Conservation (phyloP, 1,284 basidiomycete genomes). For the Boletus albobrunnescens region DNA sequence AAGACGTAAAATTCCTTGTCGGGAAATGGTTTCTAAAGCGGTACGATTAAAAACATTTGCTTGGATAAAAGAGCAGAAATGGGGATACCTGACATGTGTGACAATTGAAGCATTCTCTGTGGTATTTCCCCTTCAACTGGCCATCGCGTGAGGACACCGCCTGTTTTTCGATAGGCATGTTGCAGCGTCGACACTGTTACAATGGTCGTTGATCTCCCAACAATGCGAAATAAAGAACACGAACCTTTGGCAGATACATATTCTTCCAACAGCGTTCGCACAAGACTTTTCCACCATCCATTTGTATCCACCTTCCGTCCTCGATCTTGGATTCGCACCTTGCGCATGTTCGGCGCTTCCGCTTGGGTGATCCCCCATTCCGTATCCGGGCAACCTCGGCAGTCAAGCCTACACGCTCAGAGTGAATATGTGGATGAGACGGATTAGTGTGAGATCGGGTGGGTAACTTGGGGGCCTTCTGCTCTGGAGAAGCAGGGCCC, state of each 20-base stretch:
- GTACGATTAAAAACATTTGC: slow-evolving; percentile 4
- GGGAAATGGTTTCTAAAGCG: slow-evolving; percentile 73
- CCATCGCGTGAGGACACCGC: slow-evolving; percentile 89
- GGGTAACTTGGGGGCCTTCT: slow-evolving; percentile 49
- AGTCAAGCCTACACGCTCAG: slow-evolving; percentile 27
- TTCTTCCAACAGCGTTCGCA: slow-evolving; percentile 91
- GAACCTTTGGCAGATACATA: slow-evolving; percentile 85
- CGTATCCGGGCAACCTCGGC: slow-evolving; percentile 27
- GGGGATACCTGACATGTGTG: slow-evolving; percentile 69
- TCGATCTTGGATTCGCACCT: slow-evolving; percentile 68
- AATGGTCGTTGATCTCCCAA: slow-evolving; percentile 4
- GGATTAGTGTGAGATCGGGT: slow-evolving; percentile 51
- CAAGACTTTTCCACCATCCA: slow-evolving; percentile 72
- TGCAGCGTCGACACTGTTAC: slow-evolving; percentile 76
- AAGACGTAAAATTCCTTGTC: slow-evolving; percentile 86
- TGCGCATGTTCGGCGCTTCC: slow-evolving; percentile 48
- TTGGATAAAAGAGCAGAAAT: slow-evolving; percentile 2
- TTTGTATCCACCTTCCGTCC: slow-evolving; percentile 74
- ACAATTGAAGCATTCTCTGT: slow-evolving; percentile 85
- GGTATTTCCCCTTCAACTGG: slow-evolving; percentile 90
- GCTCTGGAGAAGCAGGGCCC: slow-evolving; percentile 40
- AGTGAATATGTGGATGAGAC: slow-evolving; percentile 35
- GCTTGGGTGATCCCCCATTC: slow-evolving; percentile 19
- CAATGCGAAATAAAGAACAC: slow-evolving; percentile 16
- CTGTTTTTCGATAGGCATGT: slow-evolving; percentile 79